Conservation (phyloP, 2,329 filamentous ascomycete species). For the Didymella glomerata region DNA sequence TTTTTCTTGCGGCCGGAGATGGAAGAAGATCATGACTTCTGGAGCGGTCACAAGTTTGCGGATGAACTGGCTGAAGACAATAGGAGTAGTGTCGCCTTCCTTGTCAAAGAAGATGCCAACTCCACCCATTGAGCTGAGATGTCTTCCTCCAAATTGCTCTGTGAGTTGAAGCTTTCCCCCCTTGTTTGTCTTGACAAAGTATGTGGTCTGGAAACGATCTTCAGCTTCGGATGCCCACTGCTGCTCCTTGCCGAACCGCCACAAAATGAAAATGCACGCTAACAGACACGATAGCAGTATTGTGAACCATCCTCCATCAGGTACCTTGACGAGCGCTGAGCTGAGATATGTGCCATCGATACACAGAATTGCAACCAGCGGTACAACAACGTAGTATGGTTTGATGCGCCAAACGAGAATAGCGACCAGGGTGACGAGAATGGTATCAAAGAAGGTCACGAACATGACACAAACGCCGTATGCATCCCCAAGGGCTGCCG, state of each 20-base stretch:
- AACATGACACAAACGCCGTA: conserved; percentile 84
- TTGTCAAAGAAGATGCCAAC: conserved; percentile 83
- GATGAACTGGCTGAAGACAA: conserved; percentile 76
- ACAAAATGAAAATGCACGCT: conserved; percentile 72
- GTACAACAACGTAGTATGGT: conserved; percentile 65
- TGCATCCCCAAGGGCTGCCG: conserved; percentile 70
- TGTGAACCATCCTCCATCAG: conserved; percentile 81
- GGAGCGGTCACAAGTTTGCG: conserved; percentile 73
- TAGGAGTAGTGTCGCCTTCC: conserved; percentile 69
- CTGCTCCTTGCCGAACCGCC: conserved; percentile 80
- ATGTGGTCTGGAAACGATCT: conserved; percentile 61
- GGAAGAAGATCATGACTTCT: conserved; percentile 77
- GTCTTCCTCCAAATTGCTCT: conserved; percentile 48
- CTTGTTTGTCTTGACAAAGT: conserved; percentile 51
- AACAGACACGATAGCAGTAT: conserved; percentile 70
- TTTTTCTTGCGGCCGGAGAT: conserved; percentile 69
- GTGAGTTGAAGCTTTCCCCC: conserved; percentile 52
- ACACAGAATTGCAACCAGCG: conserved; percentile 70
- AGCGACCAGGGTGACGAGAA: conserved; percentile 75
- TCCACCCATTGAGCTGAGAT: conserved; percentile 57
- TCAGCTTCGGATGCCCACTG: conserved; percentile 64
- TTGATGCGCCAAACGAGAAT: conserved; percentile 75
- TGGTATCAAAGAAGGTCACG: conserved; percentile 80
- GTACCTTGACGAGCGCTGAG: conserved; percentile 75
- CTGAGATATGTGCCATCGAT: conserved; percentile 76